A percentile compares a stretch with the other conserved stretches of the same genome.
Conservation (phyloP, 2,329 filamentous ascomycete genomes). For the Metarhizium robertsii region DNA sequence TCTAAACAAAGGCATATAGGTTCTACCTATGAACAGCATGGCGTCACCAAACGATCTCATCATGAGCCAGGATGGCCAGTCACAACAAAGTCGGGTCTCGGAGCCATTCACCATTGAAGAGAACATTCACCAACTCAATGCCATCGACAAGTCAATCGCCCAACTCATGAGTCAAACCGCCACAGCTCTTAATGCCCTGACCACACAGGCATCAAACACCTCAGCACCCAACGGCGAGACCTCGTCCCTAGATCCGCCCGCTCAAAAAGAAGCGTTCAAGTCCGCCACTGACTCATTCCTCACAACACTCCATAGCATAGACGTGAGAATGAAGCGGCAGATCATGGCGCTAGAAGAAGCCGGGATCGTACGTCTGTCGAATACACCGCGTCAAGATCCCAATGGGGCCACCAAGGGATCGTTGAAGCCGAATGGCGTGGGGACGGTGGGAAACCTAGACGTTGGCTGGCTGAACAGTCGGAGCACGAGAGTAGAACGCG, state of each 20-base stretch:
- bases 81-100: slow-evolving; percentile 19
- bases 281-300: slow-evolving; percentile 59
- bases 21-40: slow-evolving; percentile 13
- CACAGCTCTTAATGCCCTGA: slow-evolving; percentile 34
- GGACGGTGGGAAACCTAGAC: slow-evolving; percentile 56
- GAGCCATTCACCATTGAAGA: slow-evolving; percentile 63
- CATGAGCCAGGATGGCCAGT: slow-evolving; percentile 17
- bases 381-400: slow-evolving; percentile 22
- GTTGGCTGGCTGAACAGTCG: slow-evolving; percentile 85
- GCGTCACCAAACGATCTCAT: slow-evolving; percentile 20
- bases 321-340: slow-evolving; percentile 57
- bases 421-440: slow-evolving; percentile 45
- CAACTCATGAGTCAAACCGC: slow-evolving; percentile 35
- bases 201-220: slow-evolving; percentile 18
- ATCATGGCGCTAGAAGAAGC: slow-evolving; percentile 77
- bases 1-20: no score
- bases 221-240: slow-evolving; percentile 8
- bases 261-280: slow-evolving; percentile 49
- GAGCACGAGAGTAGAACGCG: slow-evolving; percentile 69
- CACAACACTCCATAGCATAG: slow-evolving; percentile 60
- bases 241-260: slow-evolving; percentile 29
- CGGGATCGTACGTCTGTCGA: slow-evolving; percentile 52
- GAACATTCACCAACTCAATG: slow-evolving; percentile 70
- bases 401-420: slow-evolving; percentile 30
- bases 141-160: slow-evolving; percentile 57